A percentile compares a stretch with the other conserved stretches of the same genome.
phyloP scores from a whole-genome alignment of 805 yeast genomes.

The Scheffersomyces coipomensis region DNA sequence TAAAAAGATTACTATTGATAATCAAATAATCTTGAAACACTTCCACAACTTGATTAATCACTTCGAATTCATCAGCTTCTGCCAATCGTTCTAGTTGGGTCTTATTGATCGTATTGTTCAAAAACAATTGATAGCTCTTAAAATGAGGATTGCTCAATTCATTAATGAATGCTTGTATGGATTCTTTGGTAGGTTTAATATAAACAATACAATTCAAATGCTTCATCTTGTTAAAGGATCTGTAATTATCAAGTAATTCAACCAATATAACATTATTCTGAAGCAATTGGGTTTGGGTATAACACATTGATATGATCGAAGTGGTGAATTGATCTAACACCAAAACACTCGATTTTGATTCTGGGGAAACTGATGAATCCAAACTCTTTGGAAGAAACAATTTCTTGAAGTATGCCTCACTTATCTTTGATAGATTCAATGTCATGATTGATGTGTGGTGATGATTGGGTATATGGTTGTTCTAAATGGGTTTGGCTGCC shows the following conservation, averaged over 20 bases:
- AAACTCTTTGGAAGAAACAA: conserved; percentile 17
- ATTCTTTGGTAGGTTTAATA: conserved; percentile 66
- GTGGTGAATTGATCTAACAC: conserved; percentile 81
- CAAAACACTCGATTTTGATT: conserved; percentile 59
- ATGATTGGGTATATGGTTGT: no score
- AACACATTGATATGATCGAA: conserved; percentile 79
- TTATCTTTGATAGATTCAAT: conserved; percentile 25
- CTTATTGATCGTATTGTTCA: conserved; percentile 75
- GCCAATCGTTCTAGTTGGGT: conserved; percentile 83
- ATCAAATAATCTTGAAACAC: conserved; percentile 81
- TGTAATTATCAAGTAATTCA: conserved; percentile 57
- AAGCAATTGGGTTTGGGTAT: conserved; percentile 82
- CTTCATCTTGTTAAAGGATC: conserved; percentile 56
- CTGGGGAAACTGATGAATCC: conserved; percentile 6
- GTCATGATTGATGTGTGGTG: no score
- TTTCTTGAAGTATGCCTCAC: conserved; percentile 28
- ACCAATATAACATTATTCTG: conserved; percentile 82
- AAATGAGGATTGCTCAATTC: conserved; percentile 83
- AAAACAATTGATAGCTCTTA: conserved; percentile 70
- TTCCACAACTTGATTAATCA: conserved; percentile 74
- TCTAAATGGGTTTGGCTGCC: no score
- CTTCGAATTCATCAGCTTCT: conserved; percentile 85
- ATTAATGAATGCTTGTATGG: conserved; percentile 55
- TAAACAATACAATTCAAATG: conserved; percentile 82
- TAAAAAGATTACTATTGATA: conserved; percentile 66